These are phyloP conservation scores for Metschnikowia santaceciliae DNA, from an alignment of 805 yeast species.

Conservation along the genomic window DNA sequence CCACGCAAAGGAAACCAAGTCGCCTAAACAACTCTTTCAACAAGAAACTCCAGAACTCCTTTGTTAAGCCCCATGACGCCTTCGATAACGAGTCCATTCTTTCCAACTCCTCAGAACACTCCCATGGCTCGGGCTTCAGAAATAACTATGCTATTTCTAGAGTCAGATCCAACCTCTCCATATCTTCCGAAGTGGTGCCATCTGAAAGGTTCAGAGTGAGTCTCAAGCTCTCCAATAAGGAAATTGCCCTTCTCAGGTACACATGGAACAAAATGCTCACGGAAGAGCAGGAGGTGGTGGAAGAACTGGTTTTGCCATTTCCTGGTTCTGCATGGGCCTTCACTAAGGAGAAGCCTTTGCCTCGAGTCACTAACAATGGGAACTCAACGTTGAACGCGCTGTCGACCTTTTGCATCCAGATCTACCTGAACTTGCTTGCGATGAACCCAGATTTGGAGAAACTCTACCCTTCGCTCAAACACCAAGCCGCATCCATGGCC, in stretches of 20 bases:
- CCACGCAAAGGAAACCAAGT: neutral
- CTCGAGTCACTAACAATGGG: slow-evolving; percentile 11
- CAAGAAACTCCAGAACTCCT: neutral
- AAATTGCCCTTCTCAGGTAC: slow-evolving; percentile 42
- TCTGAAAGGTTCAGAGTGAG: slow-evolving; percentile 19
- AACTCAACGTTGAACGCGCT: slow-evolving; percentile 22
- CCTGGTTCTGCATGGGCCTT: slow-evolving; percentile 14
- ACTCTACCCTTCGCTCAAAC: slow-evolving; percentile 68
- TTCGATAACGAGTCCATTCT: slow-evolving; percentile 1
- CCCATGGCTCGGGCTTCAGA: slow-evolving; percentile 2
- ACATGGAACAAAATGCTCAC: slow-evolving; percentile 40
- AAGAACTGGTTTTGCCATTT: slow-evolving; percentile 11
- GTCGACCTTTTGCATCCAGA: slow-evolving; percentile 70
- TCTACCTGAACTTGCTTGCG: slow-evolving; percentile 63
- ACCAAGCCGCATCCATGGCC: slow-evolving; percentile 78
- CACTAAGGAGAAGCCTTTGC: slow-evolving; percentile 10
- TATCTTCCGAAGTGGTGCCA: slow-evolving; percentile 20
- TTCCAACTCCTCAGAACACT: neutral
- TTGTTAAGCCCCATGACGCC: neutral
- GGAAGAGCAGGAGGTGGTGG: slow-evolving; percentile 28
- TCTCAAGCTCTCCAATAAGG: slow-evolving; percentile 22
- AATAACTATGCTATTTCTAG: slow-evolving; percentile 25
- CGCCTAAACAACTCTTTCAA: slow-evolving; percentile 1
- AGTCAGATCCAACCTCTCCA: slow-evolving; percentile 21
- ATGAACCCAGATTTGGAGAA: slow-evolving; percentile 59